Percentiles rank a stretch among this genome's conserved stretches.
phyloP scores from a whole-genome alignment of 2,329 filamentous ascomycete species.

The Lachnellula hyalina region DNA sequence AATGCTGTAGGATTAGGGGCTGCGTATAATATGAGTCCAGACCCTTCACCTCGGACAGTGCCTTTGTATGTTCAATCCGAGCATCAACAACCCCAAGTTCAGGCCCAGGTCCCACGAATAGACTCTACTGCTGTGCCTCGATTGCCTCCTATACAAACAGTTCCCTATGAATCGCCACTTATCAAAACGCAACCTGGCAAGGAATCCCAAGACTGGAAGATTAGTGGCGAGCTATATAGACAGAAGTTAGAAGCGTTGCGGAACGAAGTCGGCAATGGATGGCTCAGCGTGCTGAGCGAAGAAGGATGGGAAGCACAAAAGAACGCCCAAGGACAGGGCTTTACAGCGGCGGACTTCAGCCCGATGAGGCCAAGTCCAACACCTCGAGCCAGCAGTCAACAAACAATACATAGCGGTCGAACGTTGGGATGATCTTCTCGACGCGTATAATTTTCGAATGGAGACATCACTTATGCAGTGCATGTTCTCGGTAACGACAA shows the following conservation, averaged over 20 bases:
- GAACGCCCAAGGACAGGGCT: conserved; percentile 19
- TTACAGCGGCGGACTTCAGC: conserved; percentile 25
- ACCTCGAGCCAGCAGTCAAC: conserved; percentile 29
- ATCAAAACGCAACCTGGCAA: conserved; percentile 18
- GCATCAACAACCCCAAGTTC: conserved; percentile 22
- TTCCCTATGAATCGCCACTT: conserved; percentile 21
- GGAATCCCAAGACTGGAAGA: conserved; percentile 53
- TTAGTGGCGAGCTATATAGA: conserved; percentile 72
- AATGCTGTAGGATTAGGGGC: conserved; percentile 19
- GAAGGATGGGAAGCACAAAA: conserved; percentile 54
- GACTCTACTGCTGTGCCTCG: conserved; percentile 26
- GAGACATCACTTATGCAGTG: not conserved
- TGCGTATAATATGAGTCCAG: conserved; percentile 29
- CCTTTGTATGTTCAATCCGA: conserved; percentile 28
- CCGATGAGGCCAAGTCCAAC: conserved; percentile 26
- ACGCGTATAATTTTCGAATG: not conserved
- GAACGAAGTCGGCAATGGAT: conserved; percentile 79
- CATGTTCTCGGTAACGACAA: not conserved
- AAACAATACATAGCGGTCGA: conserved; percentile 31
- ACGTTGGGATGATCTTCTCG: conserved; percentile 27
- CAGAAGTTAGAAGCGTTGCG: conserved; percentile 84
- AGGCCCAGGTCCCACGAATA: conserved; percentile 25
- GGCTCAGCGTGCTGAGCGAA: conserved; percentile 80
- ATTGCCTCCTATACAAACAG: conserved; percentile 25
- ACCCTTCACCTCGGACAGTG: conserved; percentile 26